Base-by-base conservation (phyloP, 768 basidiomycete species). In the Amanita pallidorosea region DNA sequence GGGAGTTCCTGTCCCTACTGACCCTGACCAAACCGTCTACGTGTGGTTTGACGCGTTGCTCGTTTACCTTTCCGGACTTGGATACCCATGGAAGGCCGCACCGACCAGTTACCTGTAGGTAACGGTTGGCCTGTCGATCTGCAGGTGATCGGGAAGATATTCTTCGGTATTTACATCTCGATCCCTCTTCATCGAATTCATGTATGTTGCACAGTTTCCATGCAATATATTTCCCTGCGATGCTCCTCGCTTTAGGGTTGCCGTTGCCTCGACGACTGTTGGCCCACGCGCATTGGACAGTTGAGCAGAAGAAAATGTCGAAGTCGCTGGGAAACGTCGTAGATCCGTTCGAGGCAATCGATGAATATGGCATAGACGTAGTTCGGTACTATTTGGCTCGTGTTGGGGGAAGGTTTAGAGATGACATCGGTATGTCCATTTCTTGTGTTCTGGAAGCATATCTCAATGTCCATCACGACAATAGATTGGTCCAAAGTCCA, bases 21-120 rank as follows among this genome's bases (percentile, higher is more conserved):
- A 96, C 60, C 67, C 75, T 0, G 71, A 73, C 2, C 91, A 95
- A 56, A 92, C 89, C 0, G 82, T 96, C 36, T 95, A 96, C 62
- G 92, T 95, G 45, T 96, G 91, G 93, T 84, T 95, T 54, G 93
- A 95, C 60, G 93, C 92, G 2, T 68, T 95, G 53, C 72, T 87
- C 22, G 80, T 86, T 44, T 96, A 96, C 63, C 68, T 94, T 45
- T 88, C 88, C 12, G 88, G 83, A 4, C 68, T 81, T 6, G 88
- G 87, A 3, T 92, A 88, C 60, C 86, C 88, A 0, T 78, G 76
- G 74, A 33, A 41, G 0, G 11, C 18, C n/a, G 1, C n/a, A 41
- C 35, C 41, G 15, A 47, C 5, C 47, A 45, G 9, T 13, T 4
- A 5, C 15, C 47, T 3, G 2, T 52, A 54, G 25, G 29, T 13